Percentiles rank a stretch among this genome's conserved stretches.
These are phyloP conservation scores for Jimgerdemannia flammicorona DNA, from an alignment of 192 early-diverging fungal genomes.

Conservation along the genomic window DNA sequence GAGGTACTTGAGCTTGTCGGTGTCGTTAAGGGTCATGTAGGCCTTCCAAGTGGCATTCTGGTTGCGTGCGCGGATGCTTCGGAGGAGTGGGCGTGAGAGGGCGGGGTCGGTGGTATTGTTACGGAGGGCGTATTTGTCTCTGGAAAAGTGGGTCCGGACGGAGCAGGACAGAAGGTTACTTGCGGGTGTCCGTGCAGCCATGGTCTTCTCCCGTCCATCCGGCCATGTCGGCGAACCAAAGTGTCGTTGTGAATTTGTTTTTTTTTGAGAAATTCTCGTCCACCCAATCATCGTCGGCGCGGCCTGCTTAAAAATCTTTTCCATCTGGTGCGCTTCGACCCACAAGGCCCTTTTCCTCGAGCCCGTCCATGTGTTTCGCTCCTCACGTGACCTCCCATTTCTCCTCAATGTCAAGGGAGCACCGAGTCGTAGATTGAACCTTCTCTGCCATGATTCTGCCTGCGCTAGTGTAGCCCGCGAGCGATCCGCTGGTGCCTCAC, in stretches of 20 bases:
- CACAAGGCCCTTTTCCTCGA: background rate
- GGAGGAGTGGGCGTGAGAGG: slow-evolving; percentile 2
- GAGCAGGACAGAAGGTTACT: too few relatives aligned
- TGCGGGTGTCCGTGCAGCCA: background rate
- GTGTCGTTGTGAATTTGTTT: too few relatives aligned
- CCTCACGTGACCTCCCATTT: background rate
- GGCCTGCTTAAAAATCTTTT: background rate
- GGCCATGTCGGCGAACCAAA: too few relatives aligned
- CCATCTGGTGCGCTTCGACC: background rate
- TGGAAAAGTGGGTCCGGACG: background rate
- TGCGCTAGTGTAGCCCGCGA: background rate
- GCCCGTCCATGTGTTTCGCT: background rate
- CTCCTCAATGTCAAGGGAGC: background rate
- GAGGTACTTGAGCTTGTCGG: slow-evolving; percentile 12
- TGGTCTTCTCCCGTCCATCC: background rate
- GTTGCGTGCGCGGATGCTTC: slow-evolving; percentile 15
- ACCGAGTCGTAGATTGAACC: background rate
- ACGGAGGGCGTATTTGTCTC: background rate
- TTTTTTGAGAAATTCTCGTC: background rate
- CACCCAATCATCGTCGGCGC: background rate
- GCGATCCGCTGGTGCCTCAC: background rate
- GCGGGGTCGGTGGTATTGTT: background rate
- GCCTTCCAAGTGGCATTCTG: slow-evolving; percentile 28
- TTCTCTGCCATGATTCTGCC: background rate
- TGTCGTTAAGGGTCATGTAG: slow-evolving; percentile 14